These are phyloP conservation scores for Recurvomyces mirabilis DNA, from an alignment of 495 filamentous ascomycete genomes.

Conservation along the genomic window DNA sequence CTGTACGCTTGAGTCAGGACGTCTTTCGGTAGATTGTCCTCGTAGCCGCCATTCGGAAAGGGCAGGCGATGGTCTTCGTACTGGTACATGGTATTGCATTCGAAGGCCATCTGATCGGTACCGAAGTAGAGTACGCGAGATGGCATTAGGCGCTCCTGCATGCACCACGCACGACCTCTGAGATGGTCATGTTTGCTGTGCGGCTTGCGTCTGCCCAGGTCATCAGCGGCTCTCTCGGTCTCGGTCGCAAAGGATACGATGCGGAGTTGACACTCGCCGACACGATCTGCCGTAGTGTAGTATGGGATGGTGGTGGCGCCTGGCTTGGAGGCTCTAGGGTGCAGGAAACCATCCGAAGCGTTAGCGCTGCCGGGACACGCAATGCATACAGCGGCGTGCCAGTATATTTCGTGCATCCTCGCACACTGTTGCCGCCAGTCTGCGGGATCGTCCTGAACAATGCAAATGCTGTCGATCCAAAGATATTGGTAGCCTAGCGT, in stretches of 20 bases:
- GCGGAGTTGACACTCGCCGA: too few species aligned
- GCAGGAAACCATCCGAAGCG: slow-evolving; percentile 1
- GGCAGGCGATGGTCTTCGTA: not conserved
- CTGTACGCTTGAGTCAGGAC: not conserved
- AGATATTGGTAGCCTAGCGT: slow-evolving; percentile 21
- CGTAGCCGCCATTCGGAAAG: not conserved
- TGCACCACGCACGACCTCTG: not conserved
- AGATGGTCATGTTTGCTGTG: not conserved
- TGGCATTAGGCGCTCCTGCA: slow-evolving; percentile 1
- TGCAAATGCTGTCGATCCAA: slow-evolving; percentile 33
- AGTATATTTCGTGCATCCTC: slow-evolving; percentile 26
- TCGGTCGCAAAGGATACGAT: too few species aligned
- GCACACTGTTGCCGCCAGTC: slow-evolving; percentile 27
- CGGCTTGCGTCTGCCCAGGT: not conserved
- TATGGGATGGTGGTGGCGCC: not conserved
- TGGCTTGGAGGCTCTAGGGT: not conserved
- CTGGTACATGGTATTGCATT: not conserved
- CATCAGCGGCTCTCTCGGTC: too few species aligned
- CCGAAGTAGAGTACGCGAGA: not conserved
- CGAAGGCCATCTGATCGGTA: not conserved
- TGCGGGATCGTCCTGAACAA: slow-evolving; percentile 27
- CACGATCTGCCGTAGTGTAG: not conserved
- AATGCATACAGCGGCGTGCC: slow-evolving; percentile 23
- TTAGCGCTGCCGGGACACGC: slow-evolving; percentile 15
- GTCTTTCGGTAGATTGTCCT: not conserved